Evolutionary conservation across 352 stramenopile genomes (phyloP).

Genomic region (Phytopythium sindhum): DNA sequence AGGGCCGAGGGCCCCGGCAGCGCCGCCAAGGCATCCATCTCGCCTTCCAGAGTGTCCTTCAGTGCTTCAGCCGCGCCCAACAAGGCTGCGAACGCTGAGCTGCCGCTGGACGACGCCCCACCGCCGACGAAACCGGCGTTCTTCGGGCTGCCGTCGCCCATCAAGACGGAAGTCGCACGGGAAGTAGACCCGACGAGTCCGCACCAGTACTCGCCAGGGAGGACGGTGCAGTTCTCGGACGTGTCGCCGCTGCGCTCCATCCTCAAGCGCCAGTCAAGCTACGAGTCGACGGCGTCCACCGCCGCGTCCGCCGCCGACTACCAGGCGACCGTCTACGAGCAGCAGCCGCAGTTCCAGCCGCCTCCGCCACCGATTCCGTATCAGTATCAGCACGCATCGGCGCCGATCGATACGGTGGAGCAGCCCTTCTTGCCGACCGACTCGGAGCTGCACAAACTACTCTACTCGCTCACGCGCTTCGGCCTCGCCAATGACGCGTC

Average conservation of each 20-base stretch:
- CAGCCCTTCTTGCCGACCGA: slow-evolving; percentile 17
- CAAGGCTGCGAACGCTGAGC: slow-evolving; percentile 17
- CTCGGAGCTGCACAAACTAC: slow-evolving; percentile 57
- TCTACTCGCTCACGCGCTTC: slow-evolving; percentile 59
- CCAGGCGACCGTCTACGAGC: slow-evolving; percentile 11
- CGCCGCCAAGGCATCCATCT: not conserved
- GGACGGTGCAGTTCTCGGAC: slow-evolving; percentile 31
- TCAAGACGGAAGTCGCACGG: slow-evolving; percentile 8
- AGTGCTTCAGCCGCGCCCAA: not conserved
- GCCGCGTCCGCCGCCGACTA: slow-evolving; percentile 22
- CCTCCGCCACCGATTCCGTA: not conserved
- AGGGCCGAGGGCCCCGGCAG: slow-evolving; percentile 4
- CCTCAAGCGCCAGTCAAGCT: slow-evolving; percentile 41
- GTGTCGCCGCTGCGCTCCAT: slow-evolving; percentile 29
- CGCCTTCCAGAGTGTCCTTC: not conserved
- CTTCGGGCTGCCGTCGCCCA: slow-evolving; percentile 1
- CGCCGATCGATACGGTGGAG: not conserved
- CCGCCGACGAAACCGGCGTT: slow-evolving; percentile 3
- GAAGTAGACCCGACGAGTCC: not conserved
- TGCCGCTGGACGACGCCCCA: slow-evolving; percentile 42
- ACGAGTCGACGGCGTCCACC: slow-evolving; percentile 41
- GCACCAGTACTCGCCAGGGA: slow-evolving; percentile 15
- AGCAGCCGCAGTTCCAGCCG: slow-evolving; percentile 8
- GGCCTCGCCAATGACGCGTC: slow-evolving; percentile 29
- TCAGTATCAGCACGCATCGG: not conserved